These are phyloP conservation scores for Malus sylvestris DNA, from an alignment of 306 rosid species.

Conservation along the genomic window DNA sequence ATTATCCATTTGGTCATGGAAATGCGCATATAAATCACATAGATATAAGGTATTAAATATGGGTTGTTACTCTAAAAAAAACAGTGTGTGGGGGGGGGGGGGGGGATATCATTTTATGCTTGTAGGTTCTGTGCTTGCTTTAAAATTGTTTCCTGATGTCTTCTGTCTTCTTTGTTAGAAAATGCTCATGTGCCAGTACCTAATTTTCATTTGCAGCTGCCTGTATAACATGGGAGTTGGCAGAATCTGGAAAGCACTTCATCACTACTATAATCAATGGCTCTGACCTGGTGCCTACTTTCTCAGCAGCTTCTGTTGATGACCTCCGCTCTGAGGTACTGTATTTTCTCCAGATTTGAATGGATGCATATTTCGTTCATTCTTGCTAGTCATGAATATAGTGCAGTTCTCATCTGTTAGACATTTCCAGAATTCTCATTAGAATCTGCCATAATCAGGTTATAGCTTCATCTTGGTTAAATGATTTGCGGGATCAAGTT, in stretches of 20 bases:
- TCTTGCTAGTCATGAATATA: not conserved
- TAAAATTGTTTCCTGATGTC: not conserved
- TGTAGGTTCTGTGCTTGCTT: not conserved
- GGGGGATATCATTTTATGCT: not conserved
- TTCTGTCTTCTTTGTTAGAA: not conserved
- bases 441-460: slow-evolving; percentile 44
- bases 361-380: slow-evolving; percentile 1
- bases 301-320: slow-evolving; percentile 82
- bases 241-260: slow-evolving; percentile 93
- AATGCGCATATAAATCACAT: not conserved
- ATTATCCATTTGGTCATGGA: not conserved
- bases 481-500: slow-evolving; percentile 88
- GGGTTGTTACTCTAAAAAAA: not conserved
- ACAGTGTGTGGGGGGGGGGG: not conserved
- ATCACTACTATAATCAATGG: slow-evolving; percentile 85
- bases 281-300: slow-evolving; percentile 94
- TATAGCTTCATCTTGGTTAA: slow-evolving; percentile 88
- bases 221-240: slow-evolving; percentile 95
- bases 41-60: not conserved
- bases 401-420: not conserved
- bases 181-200: slow-evolving; percentile 7
- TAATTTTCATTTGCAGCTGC: slow-evolving; percentile 65
- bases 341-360: slow-evolving; percentile 2
- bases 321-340: slow-evolving; percentile 90
- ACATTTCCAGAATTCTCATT: not conserved